Evolutionary conservation across 2,329 filamentous ascomycete genomes (phyloP), one percentile per base, ranked within the genome.

Genomic region (Magnaporthales sp.): DNA sequence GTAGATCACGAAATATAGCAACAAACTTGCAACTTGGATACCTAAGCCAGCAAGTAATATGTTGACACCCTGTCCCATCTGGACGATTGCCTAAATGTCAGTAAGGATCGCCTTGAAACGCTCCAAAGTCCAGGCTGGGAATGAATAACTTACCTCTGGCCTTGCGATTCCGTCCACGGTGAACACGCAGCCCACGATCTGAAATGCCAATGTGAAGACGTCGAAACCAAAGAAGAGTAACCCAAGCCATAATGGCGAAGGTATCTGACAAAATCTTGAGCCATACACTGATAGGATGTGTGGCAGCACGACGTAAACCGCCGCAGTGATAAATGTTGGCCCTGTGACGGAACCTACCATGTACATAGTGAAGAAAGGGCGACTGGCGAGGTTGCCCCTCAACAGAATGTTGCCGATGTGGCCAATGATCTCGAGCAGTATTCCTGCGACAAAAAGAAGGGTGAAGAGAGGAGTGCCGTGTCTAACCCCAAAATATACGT

Each of bases 201-300:
- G 67, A 68, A 76, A 71, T 69, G 75, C 76, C 69, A 80, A 54
- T 46, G 70, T 67, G 70, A 81, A 71, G 61, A 75, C 70, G 46
- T 76, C 71, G 27, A 80, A 68, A 13, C 71, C 69, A 62, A 75
- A 71, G 65, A 81, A 77, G 30, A 76, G 66, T 13, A 79, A 67
- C 0, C 72, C 76, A 10, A 76, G 70, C 60, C 77, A 72, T 0
- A 77, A 68, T 0, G 80, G 79, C 69, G 74, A 64, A 4, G 71
- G 68, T 1, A 78, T 70, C 2, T 77, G 73, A 19, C 75, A 77
- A 22, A 79, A 77, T 7, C 77, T 74, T 8, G 79, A 75, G 24
- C 82, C 82, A 67, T 84, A 84, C 4, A 84, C 70, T 8, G 75
- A 73, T 46, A 84, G 73, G 26, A 84, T 73, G 61, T 81, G 80